Evolutionary conservation across 768 basidiomycete species (phyloP), one percentile per base, ranked within the genome.

Genomic region (Galerina marginata): DNA sequence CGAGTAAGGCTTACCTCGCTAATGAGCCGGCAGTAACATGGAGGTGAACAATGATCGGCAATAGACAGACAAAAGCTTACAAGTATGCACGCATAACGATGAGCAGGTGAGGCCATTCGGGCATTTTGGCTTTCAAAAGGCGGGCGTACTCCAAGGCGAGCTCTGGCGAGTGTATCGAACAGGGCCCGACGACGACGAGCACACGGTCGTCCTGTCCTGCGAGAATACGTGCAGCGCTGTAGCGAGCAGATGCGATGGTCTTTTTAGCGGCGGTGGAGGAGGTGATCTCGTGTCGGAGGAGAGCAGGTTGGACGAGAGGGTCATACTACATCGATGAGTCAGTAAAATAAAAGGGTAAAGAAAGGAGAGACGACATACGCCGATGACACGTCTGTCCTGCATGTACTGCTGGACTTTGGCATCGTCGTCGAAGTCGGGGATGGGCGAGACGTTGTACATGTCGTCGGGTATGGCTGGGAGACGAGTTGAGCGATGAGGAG

Each of bases 61-160:
- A 26, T 56, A 61, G 40, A 14, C 16, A 46, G 51, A 51, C 29
- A n/a, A 86, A 12, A 26, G 39, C 94, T 74, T 70, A 96, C 94
- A 93, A 98, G 84, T 99, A 99, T 57, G 93, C 89, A 43, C 97
- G 86, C 97, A 99, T 99, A 74, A 99, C 78, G 71, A 99, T 91
- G 69, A 92, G 81, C 51, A 99, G 81, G 67, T 95, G 92, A 54
- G 80, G 81, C 85, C 87, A 90, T 16, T 80, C 74, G 15, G 83
- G 79, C 45, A 89, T 82, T 76, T 88, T 90, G 3, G 76, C 79
- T 71, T 84, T 91, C 71, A 92, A 84, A 47, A 87, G 80, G n/a
- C 77, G 77, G 11, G 92, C 93, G 69, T 95, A 95, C 66, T 89
- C 87, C 49, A 93, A 75, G 2, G 95, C 96, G 73, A 95, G 92